Conservation (phyloP, 2,329 filamentous ascomycete genomes). For the Fusarium sp. region DNA sequence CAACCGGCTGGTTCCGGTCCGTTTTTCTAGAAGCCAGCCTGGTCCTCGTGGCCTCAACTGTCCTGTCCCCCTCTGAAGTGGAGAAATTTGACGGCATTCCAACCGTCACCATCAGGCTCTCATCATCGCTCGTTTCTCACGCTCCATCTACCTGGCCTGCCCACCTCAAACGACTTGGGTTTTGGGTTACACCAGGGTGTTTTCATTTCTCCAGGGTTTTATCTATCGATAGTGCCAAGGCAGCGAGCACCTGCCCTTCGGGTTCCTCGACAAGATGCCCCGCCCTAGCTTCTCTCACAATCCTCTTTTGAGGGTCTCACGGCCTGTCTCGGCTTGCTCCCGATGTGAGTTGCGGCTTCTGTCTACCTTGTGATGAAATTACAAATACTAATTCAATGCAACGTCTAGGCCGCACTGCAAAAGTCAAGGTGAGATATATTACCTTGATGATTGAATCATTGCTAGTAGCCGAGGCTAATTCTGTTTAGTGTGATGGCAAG, state of each 20-base stretch:
- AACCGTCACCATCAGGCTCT: conserved; percentile 28
- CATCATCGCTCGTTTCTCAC: conserved; percentile 21
- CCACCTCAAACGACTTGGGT: neutral
- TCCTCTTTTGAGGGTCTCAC: conserved; percentile 77
- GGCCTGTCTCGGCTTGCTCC: conserved; percentile 84
- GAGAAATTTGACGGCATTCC: conserved; percentile 43
- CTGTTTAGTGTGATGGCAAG: conserved; percentile 87
- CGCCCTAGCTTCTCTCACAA: conserved; percentile 64
- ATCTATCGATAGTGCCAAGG: neutral
- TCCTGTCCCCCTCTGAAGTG: conserved; percentile 32
- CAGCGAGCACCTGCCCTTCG: neutral
- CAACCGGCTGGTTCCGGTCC: conserved; percentile 18
- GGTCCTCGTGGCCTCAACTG: conserved; percentile 34
- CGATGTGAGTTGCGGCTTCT: conserved; percentile 65
- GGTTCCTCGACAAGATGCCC: conserved; percentile 51
- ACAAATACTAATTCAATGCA: conserved; percentile 3
- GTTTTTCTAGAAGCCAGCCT: conserved; percentile 29
- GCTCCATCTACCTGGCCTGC: conserved; percentile 8
- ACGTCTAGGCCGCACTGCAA: conserved; percentile 76
- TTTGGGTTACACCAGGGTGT: neutral
- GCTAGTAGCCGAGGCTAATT: conserved; percentile 14
- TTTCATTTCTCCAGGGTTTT: neutral
- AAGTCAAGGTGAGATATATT: conserved; percentile 77
- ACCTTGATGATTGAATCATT: neutral
- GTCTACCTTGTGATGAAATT: neutral